A percentile compares a stretch with the other conserved stretches of the same genome.
Evolutionary conservation across 2,329 filamentous ascomycete genomes (phyloP).

Genomic region (Neonectria neomacrospora): DNA sequence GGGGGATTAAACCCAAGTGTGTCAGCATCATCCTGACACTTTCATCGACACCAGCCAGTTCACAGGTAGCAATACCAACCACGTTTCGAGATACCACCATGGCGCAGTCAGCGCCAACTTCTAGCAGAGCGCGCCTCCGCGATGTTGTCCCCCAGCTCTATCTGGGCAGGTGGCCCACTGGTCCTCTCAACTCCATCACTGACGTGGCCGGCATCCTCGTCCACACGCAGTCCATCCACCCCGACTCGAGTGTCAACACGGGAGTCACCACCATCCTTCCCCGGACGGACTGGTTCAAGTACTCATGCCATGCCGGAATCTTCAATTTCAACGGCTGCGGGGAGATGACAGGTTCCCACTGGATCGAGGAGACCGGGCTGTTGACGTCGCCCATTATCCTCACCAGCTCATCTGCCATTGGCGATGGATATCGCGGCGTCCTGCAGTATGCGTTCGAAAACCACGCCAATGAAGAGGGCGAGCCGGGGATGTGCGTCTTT

Average conservation of each 20-base stretch:
- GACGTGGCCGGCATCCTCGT: slow-evolving; percentile 62
- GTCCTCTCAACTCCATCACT: slow-evolving; percentile 61
- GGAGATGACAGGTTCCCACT: slow-evolving; percentile 70
- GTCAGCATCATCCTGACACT: not conserved
- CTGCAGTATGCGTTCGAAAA: slow-evolving; percentile 65
- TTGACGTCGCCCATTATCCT: slow-evolving; percentile 69
- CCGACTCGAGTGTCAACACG: slow-evolving; percentile 55
- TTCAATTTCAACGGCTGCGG: slow-evolving; percentile 74
- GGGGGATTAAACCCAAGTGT: not conserved
- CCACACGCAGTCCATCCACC: slow-evolving; percentile 57
- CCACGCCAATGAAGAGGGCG: slow-evolving; percentile 53
- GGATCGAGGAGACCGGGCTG: slow-evolving; percentile 70
- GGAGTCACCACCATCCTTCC: slow-evolving; percentile 63
- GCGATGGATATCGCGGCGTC: slow-evolving; percentile 68
- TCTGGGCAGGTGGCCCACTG: slow-evolving; percentile 57
- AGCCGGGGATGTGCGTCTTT: slow-evolving; percentile 63
- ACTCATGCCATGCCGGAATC: slow-evolving; percentile 59
- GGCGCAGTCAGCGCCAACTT: not conserved
- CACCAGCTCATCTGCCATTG: slow-evolving; percentile 68
- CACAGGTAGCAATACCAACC: not conserved
- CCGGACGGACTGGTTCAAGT: slow-evolving; percentile 55
- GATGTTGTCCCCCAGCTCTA: slow-evolving; percentile 57
- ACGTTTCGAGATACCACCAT: not conserved
- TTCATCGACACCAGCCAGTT: not conserved
- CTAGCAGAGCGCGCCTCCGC: slow-evolving; percentile 48